Conservation (phyloP, 352 stramenopile species). For the Phytophthora agathidicida region DNA sequence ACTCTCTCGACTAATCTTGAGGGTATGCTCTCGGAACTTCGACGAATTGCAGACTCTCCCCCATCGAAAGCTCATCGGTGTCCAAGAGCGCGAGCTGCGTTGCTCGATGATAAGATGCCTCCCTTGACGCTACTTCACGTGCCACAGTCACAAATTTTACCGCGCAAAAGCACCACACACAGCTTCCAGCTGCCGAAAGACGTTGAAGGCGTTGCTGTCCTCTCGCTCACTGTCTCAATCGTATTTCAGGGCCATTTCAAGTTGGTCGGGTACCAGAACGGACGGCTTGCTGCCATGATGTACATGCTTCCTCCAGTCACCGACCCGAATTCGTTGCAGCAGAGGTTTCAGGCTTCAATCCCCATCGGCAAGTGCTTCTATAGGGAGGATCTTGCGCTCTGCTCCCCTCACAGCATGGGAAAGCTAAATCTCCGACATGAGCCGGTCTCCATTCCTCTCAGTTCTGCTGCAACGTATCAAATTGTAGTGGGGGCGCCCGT, state of each 20-base stretch:
- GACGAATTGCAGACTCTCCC: slow-evolving; percentile 23
- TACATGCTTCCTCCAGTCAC: slow-evolving; percentile 55
- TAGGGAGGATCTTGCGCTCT: slow-evolving; percentile 60
- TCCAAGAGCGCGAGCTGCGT: slow-evolving; percentile 26
- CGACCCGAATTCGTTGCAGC: slow-evolving; percentile 7
- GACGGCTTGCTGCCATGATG: slow-evolving; percentile 74
- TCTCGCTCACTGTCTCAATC: slow-evolving; percentile 63
- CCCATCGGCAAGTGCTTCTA: slow-evolving; percentile 64
- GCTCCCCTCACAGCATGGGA: slow-evolving; percentile 67
- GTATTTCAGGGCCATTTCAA: slow-evolving; percentile 83
- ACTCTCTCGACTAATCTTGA: slow-evolving; percentile 32
- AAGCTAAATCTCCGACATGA: slow-evolving; percentile 74
- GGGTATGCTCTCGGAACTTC: slow-evolving; percentile 41
- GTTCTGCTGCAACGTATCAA: slow-evolving; percentile 62
- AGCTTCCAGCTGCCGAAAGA: slow-evolving; percentile 57
- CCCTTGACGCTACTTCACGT: slow-evolving; percentile 44
- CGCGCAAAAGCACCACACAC: slow-evolving; percentile 68
- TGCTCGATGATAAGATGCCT: slow-evolving; percentile 43
- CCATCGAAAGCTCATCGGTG: slow-evolving; percentile 6
- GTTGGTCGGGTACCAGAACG: slow-evolving; percentile 73
- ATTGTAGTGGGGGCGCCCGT: slow-evolving; percentile 77
- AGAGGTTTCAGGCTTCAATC: slow-evolving; percentile 31
- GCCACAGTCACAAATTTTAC: slow-evolving; percentile 55
- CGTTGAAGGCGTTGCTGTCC: slow-evolving; percentile 38
- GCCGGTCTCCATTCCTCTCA: slow-evolving; percentile 55